Evolutionary conservation across 2,329 filamentous ascomycete genomes (phyloP).

Genomic region (Beauveria medogensis): DNA sequence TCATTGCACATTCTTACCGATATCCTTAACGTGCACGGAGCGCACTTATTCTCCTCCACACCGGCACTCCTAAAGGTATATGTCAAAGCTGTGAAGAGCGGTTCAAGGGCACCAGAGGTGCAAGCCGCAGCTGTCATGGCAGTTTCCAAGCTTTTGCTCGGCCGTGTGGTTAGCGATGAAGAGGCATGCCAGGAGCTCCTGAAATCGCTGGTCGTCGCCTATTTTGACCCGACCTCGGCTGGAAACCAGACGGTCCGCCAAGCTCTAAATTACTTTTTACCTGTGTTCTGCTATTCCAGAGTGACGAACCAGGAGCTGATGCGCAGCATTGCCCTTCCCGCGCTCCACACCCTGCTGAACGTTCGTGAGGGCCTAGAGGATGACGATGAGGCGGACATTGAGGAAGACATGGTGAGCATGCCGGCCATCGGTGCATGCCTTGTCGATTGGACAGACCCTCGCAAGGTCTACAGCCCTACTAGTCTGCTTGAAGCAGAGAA

Average conservation of each 20-base stretch:
- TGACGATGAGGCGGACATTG: slow-evolving; percentile 66
- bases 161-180: slow-evolving; percentile 64
- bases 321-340: slow-evolving; percentile 63
- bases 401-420: slow-evolving; percentile 71
- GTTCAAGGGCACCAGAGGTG: slow-evolving; percentile 61
- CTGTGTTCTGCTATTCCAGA: slow-evolving; percentile 85
- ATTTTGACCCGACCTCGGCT: slow-evolving; percentile 79
- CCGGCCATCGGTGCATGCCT: slow-evolving; percentile 72
- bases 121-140: slow-evolving; percentile 76
- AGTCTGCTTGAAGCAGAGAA: slow-evolving; percentile 47
- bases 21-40: slow-evolving; percentile 81
- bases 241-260: slow-evolving; percentile 78
- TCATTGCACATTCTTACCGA: slow-evolving; percentile 88
- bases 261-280: slow-evolving; percentile 85
- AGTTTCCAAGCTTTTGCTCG: slow-evolving; percentile 78
- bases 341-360: slow-evolving; percentile 67
- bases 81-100: slow-evolving; percentile 68
- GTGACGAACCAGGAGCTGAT: slow-evolving; percentile 77
- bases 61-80: slow-evolving; percentile 78
- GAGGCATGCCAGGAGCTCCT: slow-evolving; percentile 66
- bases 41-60: slow-evolving; percentile 61
- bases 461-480: slow-evolving; percentile 58
- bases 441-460: slow-evolving; percentile 90
- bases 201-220: slow-evolving; percentile 73
- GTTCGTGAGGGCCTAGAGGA: slow-evolving; percentile 66